phyloP scores from a whole-genome alignment of 2,329 filamentous ascomycete species.

The Helicocarpus griseus region DNA sequence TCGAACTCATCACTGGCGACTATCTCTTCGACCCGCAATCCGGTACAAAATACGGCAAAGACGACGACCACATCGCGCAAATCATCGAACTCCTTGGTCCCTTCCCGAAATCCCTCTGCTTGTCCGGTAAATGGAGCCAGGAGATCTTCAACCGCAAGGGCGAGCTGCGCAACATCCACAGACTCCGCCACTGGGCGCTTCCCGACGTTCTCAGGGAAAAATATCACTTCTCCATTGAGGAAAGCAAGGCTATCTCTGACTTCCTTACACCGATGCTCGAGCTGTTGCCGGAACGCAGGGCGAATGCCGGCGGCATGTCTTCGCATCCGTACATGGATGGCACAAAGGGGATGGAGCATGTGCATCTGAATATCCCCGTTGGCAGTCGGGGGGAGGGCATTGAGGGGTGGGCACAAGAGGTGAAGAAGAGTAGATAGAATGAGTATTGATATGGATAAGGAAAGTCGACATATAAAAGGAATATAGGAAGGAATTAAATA shows the following conservation, averaged over 20 bases:
- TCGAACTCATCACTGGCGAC: constrained; percentile 95
- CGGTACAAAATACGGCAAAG: constrained; percentile 97
- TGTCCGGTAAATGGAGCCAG: constrained; percentile 93
- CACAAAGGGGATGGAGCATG: constrained; percentile 76
- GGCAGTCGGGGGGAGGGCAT: constrained; percentile 84
- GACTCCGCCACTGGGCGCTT: constrained; percentile 89
- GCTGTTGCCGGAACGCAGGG: constrained; percentile 73
- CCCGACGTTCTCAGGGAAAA: constrained; percentile 91
- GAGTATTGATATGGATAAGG: constrained; percentile 5
- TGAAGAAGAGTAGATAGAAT: constrained; percentile 59
- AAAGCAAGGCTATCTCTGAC: constrained; percentile 65
- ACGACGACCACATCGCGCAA: constrained; percentile 97
- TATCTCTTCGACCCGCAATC: constrained; percentile 98
- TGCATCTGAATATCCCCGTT: constrained; percentile 65
- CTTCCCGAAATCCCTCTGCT: constrained; percentile 84
- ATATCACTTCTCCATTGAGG: constrained; percentile 84
- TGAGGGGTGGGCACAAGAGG: constrained; percentile 83
- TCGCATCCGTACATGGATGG: constrained; percentile 73
- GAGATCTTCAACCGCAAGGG: constrained; percentile 98
- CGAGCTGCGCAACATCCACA: constrained; percentile 93
- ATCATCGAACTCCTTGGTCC: constrained; percentile 94
- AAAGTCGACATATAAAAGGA: not conserved
- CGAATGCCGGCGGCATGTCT: constrained; percentile 93
- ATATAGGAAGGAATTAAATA: not conserved
- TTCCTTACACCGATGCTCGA: constrained; percentile 90